A percentile compares a stretch with the other conserved stretches of the same genome.
These are phyloP conservation scores for Talaromyces rugulosus DNA, from an alignment of 2,329 filamentous ascomycete species.

Conservation along the genomic window DNA sequence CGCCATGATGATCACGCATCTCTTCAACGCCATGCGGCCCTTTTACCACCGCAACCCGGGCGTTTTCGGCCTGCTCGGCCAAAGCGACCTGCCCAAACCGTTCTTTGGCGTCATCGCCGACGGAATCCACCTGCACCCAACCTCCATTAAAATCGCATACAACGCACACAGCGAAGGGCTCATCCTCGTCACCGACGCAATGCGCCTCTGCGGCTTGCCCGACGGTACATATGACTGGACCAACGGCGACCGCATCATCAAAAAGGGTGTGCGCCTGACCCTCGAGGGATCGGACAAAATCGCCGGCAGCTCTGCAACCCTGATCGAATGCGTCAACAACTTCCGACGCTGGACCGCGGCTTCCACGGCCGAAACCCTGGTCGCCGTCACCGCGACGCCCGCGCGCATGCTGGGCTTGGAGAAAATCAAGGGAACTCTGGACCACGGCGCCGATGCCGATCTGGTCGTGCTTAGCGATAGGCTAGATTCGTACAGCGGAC, in stretches of 20 bases:
- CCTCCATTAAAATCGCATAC: conserved; percentile 83
- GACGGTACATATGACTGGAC: conserved; percentile 85
- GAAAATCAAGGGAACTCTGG: conserved; percentile 35
- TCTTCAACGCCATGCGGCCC: conserved; percentile 92
- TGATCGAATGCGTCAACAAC: conserved; percentile 43
- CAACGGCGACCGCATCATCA: conserved; percentile 60
- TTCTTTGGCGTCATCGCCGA: conserved; percentile 89
- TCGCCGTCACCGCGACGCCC: conserved; percentile 36
- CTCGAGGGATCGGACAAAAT: conserved; percentile 76
- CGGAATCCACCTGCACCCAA: conserved; percentile 84
- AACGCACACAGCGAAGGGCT: conserved; percentile 79
- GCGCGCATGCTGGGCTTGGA: conserved; percentile 36
- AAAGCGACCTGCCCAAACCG: conserved; percentile 54
- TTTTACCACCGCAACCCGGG: conserved; percentile 88
- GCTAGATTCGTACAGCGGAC: conserved; percentile 25
- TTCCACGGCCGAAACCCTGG: conserved; percentile 36
- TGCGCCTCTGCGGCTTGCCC: conserved; percentile 78
- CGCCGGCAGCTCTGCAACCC: conserved; percentile 58
- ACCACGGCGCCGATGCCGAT: conserved; percentile 40
- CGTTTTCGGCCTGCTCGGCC: conserved; percentile 79
- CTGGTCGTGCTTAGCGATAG: conserved; percentile 36
- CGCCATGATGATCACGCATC: conserved; percentile 83
- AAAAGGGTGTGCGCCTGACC: conserved; percentile 65
- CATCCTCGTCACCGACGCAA: conserved; percentile 87
- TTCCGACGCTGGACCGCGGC: conserved; percentile 39